Evolutionary conservation across 441 rosid species (phyloP).

Genomic region (Erodium moschatum): DNA sequence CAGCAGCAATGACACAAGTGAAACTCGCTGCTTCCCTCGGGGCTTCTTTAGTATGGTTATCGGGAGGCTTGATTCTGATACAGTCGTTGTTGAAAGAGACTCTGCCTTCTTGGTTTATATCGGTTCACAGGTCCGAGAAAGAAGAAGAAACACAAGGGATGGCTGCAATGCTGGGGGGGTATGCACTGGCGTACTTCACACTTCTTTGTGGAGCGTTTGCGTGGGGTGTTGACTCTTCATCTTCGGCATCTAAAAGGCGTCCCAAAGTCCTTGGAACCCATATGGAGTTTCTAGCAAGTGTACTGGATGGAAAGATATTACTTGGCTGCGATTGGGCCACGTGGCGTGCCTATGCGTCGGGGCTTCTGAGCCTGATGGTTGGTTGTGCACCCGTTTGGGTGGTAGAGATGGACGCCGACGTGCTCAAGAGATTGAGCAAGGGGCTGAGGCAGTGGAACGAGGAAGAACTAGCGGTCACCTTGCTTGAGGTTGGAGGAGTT

Average conservation of each 20-base stretch:
- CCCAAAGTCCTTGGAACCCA: conserved; percentile 48
- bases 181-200: conserved; percentile 57
- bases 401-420: conserved; percentile 45
- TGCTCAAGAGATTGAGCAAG: conserved; percentile 49
- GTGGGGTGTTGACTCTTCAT: conserved; percentile 58
- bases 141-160: conserved; percentile 40
- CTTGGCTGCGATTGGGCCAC: conserved; percentile 52
- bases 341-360: conserved; percentile 55
- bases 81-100: conserved; percentile 57
- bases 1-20: conserved; percentile 50
- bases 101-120: conserved; percentile 62
- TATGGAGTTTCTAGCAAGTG: conserved; percentile 57
- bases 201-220: conserved; percentile 56
- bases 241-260: conserved; percentile 54
- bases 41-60: conserved; percentile 62
- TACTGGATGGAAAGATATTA: conserved; percentile 54
- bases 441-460: conserved; percentile 60
- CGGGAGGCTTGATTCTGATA: conserved; percentile 53
- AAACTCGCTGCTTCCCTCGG: conserved; percentile 63
- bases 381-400: conserved; percentile 63
- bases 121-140: conserved; percentile 47
- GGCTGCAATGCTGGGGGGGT: conserved; percentile 58
- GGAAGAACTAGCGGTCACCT: conserved; percentile 50
- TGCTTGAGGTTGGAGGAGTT: conserved; percentile 53
- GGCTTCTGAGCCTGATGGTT: conserved; percentile 54